Evolutionary conservation across 352 stramenopile species (phyloP).

Genomic region (Globisporangium irregulare): DNA sequence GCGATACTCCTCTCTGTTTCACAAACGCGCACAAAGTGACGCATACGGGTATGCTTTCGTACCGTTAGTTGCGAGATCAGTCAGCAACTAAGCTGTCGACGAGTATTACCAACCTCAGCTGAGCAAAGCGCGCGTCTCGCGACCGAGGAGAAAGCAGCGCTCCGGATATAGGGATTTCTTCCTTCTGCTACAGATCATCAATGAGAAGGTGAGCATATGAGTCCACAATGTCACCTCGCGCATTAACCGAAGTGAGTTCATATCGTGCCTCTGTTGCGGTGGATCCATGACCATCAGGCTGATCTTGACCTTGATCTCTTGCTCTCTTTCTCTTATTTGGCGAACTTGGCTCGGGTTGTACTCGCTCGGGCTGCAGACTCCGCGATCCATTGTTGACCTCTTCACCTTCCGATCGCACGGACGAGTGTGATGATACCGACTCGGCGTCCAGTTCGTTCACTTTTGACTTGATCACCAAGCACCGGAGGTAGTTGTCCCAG

Average conservation of each 20-base stretch:
- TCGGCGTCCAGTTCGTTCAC: conserved; percentile 11
- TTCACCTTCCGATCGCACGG: background rate
- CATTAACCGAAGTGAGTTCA: background rate
- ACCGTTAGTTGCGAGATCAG: background rate
- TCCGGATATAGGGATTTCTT: background rate
- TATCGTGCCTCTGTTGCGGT: background rate
- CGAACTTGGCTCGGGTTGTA: conserved; percentile 2
- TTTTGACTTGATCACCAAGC: conserved; percentile 49
- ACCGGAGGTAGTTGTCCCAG: conserved; percentile 39
- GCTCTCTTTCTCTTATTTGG: conserved; percentile 1
- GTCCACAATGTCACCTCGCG: background rate
- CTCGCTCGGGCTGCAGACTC: background rate
- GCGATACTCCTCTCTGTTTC: conserved; percentile 38
- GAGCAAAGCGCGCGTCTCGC: conserved; percentile 5
- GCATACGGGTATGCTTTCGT: background rate
- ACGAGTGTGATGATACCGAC: conserved; percentile 1
- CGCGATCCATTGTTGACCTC: background rate
- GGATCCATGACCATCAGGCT: no score
- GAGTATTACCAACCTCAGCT: conserved; percentile 9
- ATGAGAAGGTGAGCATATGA: background rate
- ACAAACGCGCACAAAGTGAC: no score
- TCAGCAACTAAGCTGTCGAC: background rate
- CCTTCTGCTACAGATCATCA: background rate
- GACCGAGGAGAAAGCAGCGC: background rate
- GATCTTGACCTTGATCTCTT: background rate